These are phyloP conservation scores for Solanum ossicruentum DNA, from an alignment of 257 asterid genomes.

Conservation along the genomic window DNA sequence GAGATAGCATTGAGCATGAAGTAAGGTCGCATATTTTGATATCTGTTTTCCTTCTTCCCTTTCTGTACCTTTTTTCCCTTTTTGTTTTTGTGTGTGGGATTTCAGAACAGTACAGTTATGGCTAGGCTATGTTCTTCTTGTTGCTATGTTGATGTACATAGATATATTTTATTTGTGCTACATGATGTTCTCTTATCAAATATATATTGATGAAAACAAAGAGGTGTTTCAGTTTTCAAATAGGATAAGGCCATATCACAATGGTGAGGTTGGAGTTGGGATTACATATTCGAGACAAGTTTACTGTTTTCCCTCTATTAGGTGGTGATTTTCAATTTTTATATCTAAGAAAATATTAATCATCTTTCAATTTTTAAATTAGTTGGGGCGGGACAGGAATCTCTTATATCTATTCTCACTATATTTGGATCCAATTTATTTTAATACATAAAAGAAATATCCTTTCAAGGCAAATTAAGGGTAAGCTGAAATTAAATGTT, in stretches of 20 bases:
- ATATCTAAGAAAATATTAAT: not conserved
- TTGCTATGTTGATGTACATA: not conserved
- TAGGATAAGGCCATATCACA: not conserved
- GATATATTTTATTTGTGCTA: not conserved
- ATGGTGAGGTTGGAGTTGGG: not conserved
- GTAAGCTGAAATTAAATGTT: not conserved
- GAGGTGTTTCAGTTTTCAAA: not conserved
- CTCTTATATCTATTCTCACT: not conserved
- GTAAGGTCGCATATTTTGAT: conserved; percentile 19
- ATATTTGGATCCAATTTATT: not conserved
- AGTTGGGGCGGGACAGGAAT: not conserved
- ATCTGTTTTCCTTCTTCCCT: not conserved
- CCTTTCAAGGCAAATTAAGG: not conserved
- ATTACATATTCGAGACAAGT: not conserved
- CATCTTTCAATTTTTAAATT: not conserved
- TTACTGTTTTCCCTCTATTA: not conserved
- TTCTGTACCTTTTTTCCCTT: not conserved
- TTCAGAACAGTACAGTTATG: not conserved
- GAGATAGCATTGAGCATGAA: conserved; percentile 92
- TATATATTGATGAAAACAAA: not conserved
- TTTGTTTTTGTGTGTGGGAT: not conserved
- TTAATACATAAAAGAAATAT: not conserved
- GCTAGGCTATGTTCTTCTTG: not conserved
- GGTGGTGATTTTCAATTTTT: not conserved
- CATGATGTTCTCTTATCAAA: not conserved